These are phyloP conservation scores for Linderina pennispora DNA, from an alignment of 192 early-diverging fungal genomes.

Conservation along the genomic window DNA sequence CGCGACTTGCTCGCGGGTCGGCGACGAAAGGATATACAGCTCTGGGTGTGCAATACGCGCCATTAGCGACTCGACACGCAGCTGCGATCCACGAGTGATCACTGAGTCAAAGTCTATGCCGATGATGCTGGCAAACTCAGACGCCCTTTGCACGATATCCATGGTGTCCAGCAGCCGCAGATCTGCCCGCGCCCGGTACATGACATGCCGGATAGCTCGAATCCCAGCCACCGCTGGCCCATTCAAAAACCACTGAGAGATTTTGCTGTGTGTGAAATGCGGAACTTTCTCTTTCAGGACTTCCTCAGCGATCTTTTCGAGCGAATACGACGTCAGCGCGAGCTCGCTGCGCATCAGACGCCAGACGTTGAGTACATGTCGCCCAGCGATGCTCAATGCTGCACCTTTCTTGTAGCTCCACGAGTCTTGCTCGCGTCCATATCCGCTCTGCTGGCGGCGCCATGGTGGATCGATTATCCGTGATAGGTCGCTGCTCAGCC, in stretches of 20 bases:
- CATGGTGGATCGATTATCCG: conserved; percentile 21
- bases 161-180: conserved; percentile 69
- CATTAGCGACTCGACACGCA: conserved; percentile 79
- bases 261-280: conserved; percentile 49
- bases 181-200: conserved; percentile 58
- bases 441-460: background rate
- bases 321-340: conserved; percentile 68
- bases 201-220: conserved; percentile 59
- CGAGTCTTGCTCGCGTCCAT: background rate
- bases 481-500: conserved; percentile 45
- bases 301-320: conserved; percentile 69
- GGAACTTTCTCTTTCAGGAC: conserved; percentile 67
- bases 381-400: conserved; percentile 57
- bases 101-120: conserved; percentile 87
- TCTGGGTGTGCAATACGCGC: conserved; percentile 65
- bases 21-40: conserved; percentile 74
- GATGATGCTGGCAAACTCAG: conserved; percentile 86
- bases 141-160: conserved; percentile 60
- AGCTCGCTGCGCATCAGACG: conserved; percentile 73
- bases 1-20: conserved; percentile 69
- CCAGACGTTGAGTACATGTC: conserved; percentile 89
- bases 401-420: conserved; percentile 64
- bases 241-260: conserved; percentile 63
- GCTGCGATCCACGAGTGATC: conserved; percentile 86
- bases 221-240: conserved; percentile 48